Evolutionary conservation across 495 filamentous ascomycete genomes (phyloP).

Genomic region (Cercophora newfieldiana): DNA sequence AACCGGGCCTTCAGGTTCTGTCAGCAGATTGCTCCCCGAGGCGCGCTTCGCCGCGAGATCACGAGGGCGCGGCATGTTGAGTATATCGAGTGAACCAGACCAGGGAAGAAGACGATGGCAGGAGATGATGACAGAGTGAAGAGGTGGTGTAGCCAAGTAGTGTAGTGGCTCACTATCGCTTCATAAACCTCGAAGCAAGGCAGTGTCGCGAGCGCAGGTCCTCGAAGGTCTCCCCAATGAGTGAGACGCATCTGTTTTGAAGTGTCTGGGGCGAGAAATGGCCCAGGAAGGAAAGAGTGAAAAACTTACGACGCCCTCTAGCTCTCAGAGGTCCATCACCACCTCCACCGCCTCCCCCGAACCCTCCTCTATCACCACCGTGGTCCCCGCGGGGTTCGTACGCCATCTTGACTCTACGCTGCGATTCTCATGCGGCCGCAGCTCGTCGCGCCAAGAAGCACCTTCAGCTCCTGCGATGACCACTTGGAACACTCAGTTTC

Average conservation of each 20-base stretch:
- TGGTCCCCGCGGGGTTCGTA: constrained; percentile 46
- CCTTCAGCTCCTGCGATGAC: not conserved
- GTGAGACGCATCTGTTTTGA: not conserved
- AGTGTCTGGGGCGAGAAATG: not conserved
- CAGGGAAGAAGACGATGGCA: not conserved
- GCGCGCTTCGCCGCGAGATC: not conserved
- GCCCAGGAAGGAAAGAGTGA: not conserved
- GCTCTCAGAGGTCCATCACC: constrained; percentile 30
- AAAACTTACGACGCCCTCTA: constrained; percentile 28
- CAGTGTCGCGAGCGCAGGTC: not conserved
- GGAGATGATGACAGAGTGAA: not conserved
- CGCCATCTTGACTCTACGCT: constrained; percentile 34
- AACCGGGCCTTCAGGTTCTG: constrained; percentile 62
- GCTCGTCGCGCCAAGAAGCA: not conserved
- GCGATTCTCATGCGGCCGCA: constrained; percentile 2
- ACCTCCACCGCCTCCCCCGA: constrained; percentile 10
- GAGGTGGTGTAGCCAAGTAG: not conserved
- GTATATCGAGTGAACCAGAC: too few species aligned
- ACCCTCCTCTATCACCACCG: constrained; percentile 26
- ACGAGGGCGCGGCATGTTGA: not conserved
- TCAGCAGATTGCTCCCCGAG: constrained; percentile 26
- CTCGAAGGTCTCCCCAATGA: not conserved
- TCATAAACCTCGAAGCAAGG: not conserved
- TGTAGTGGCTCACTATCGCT: not conserved
- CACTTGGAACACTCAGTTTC: not conserved